phyloP scores from a whole-genome alignment of 2,329 filamentous ascomycete genomes.

The Penicillium fuscoglaucum region DNA sequence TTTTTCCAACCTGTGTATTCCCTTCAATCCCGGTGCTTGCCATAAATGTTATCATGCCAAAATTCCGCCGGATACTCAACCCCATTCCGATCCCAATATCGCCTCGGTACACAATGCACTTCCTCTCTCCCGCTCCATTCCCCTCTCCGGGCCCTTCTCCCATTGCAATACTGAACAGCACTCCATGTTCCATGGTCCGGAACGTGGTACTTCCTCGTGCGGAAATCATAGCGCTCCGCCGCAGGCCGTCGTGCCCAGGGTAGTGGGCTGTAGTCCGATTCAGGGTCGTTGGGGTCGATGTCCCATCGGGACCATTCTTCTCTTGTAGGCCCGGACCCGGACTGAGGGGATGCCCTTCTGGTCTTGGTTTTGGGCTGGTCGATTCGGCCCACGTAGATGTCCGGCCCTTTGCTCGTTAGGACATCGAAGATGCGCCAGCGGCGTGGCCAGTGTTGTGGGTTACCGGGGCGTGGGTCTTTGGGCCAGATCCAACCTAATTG shows the following conservation, averaged over 20 bases:
- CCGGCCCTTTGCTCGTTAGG: conserved; percentile 42
- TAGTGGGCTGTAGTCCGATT: conserved; percentile 10
- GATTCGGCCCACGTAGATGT: conserved; percentile 43
- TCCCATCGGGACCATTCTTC: conserved; percentile 20
- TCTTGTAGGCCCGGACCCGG: background rate
- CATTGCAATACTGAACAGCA: conserved; percentile 32
- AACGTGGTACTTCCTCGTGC: conserved; percentile 32
- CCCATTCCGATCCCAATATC: conserved; percentile 30
- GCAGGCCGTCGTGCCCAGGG: conserved; percentile 23
- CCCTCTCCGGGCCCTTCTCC: conserved; percentile 1
- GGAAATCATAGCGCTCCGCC: conserved; percentile 35
- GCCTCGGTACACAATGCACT: conserved; percentile 26
- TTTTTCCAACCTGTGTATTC: background rate
- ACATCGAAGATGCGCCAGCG: conserved; percentile 40
- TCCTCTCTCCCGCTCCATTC: conserved; percentile 10
- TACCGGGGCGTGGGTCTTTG: conserved; percentile 40
- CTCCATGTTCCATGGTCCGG: conserved; percentile 35
- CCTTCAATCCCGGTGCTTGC: conserved; percentile 15
- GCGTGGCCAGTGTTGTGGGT: conserved; percentile 32
- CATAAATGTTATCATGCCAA: conserved; percentile 30
- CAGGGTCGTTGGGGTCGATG: conserved; percentile 4
- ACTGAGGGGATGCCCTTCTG: background rate
- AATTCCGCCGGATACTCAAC: conserved; percentile 19
- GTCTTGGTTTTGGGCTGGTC: conserved; percentile 2
- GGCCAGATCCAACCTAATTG: conserved; percentile 38